Base-by-base conservation (phyloP, 768 basidiomycete species). In the Dictyophora rubrovolvata region DNA sequence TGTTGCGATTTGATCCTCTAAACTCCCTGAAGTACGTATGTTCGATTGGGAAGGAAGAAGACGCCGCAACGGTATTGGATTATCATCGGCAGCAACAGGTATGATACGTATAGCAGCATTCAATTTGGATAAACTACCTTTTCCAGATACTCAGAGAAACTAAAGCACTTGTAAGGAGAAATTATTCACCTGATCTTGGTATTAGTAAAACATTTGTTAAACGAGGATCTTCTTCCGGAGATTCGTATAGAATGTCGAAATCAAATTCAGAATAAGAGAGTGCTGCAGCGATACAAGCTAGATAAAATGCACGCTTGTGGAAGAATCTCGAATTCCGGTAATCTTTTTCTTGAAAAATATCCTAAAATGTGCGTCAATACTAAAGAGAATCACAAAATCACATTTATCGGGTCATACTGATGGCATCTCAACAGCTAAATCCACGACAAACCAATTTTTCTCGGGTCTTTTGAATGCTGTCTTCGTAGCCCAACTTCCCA, bases 281-380 rank as follows among this genome's bases (percentile, higher is more conserved):
- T 1, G 81, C 79, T 8, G 79, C 75, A 1, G 89, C 88, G 49
- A 98, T 73, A 4, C 80, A 81, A 7, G 93, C 87, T 18, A 97
- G 79, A 71, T 91, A 99, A 68, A 87, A 93, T 0, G 91, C 85
- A 42, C 90, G 79, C 68, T 98, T 98, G 68, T 94, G 87, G 68
- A 95, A 94, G 69, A 87, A 93, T 11, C 96, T 82, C 8, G 84
- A 81, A 67, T 93, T 86, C 59, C 93, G 75, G 63, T 92, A 90
- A 67, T 98, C 94, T 68, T 98, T 99, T 66, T 94, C 91, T 74
- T 95, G 91, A 66, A 98, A 94, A n/a, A 96, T 74, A 51, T 64
- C 69, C 87, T 89, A 57, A 5, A 35, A 20, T 11, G 36, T 18
- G 18, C 58, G 5, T 33, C 48, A 20, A 7, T 60, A 18, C 63